These are phyloP conservation scores for Thecaphora thlaspeos DNA, from an alignment of 1,284 basidiomycete species.

Conservation along the genomic window DNA sequence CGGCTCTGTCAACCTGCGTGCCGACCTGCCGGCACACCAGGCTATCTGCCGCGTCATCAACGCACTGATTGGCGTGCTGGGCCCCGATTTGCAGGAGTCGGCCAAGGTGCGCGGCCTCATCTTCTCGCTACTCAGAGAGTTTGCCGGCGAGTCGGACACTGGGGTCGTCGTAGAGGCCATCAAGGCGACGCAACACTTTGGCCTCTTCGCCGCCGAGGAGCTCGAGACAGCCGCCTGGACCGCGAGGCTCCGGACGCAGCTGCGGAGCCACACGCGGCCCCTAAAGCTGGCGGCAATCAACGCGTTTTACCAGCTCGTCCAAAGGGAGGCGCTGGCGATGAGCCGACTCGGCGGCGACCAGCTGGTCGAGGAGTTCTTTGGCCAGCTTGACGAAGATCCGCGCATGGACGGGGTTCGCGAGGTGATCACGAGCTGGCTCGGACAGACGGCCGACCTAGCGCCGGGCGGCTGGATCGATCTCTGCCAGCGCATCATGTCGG, in stretches of 20 bases:
- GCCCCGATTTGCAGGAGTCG: slow-evolving; percentile 91
- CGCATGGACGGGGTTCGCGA: slow-evolving; percentile 90
- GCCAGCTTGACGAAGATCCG: slow-evolving; percentile 88
- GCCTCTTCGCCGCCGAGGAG: slow-evolving; percentile 88
- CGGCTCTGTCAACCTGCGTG: slow-evolving; percentile 74
- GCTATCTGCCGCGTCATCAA: slow-evolving; percentile 88
- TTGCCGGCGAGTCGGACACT: slow-evolving; percentile 78
- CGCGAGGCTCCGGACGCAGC: slow-evolving; percentile 27
- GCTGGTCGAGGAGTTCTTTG: slow-evolving; percentile 90
- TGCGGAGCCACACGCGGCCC: slow-evolving; percentile 60
- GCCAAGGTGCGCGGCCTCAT: slow-evolving; percentile 74
- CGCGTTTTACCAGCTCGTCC: slow-evolving; percentile 92
- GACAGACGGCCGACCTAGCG: slow-evolving; percentile 86
- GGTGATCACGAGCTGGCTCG: slow-evolving; percentile 91
- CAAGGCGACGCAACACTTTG: slow-evolving; percentile 90
- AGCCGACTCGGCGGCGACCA: slow-evolving; percentile 89
- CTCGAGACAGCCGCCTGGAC: slow-evolving; percentile 48
- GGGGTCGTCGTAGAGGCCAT: slow-evolving; percentile 88
- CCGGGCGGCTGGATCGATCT: slow-evolving; percentile 97
- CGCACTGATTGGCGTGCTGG: slow-evolving; percentile 87
- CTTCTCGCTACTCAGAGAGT: slow-evolving; percentile 80
- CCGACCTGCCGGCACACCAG: slow-evolving; percentile 86
- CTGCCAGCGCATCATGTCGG: slow-evolving; percentile 92
- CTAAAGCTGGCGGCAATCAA: slow-evolving; percentile 92
- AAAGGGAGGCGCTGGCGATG: slow-evolving; percentile 87